phyloP scores from a whole-genome alignment of 2,329 filamentous ascomycete genomes.

The Arthrobotrys pseudoclavata region DNA sequence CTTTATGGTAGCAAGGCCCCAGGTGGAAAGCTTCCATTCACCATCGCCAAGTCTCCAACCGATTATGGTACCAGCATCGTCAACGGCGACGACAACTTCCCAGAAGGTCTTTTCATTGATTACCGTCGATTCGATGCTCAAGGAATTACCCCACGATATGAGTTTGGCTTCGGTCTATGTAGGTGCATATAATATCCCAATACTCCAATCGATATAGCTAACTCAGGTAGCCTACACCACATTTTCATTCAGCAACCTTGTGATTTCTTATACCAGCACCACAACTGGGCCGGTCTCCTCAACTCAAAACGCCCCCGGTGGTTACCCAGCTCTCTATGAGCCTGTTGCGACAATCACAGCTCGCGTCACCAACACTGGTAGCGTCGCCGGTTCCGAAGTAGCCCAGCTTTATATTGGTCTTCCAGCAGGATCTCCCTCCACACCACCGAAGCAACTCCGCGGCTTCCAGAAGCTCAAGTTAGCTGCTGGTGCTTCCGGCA shows the following conservation, averaged over 20 bases:
- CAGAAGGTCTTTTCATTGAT: constrained; percentile 76
- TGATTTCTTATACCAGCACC: constrained; percentile 63
- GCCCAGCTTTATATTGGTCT: constrained; percentile 73
- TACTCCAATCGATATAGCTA: constrained; percentile 58
- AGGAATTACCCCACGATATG: constrained; percentile 73
- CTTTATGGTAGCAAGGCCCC: constrained; percentile 86
- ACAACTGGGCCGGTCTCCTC: constrained; percentile 54
- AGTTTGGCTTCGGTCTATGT: constrained; percentile 74
- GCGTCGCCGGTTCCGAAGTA: constrained; percentile 70
- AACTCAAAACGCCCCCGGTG: constrained; percentile 67
- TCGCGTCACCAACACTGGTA: constrained; percentile 75
- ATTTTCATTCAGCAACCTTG: constrained; percentile 69
- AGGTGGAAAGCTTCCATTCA: constrained; percentile 82
- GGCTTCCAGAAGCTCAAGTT: constrained; percentile 75
- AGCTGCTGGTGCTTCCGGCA: constrained; percentile 68
- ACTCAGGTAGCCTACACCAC: constrained; percentile 70
- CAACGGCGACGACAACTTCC: constrained; percentile 70
- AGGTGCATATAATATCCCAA: constrained; percentile 33
- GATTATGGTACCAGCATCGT: constrained; percentile 79
- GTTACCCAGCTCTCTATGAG: constrained; percentile 77
- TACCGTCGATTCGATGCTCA: constrained; percentile 74
- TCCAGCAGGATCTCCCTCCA: constrained; percentile 71
- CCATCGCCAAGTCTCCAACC: constrained; percentile 77
- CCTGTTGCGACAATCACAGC: constrained; percentile 69
- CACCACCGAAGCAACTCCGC: constrained; percentile 71